A percentile compares a stretch with the other conserved stretches of the same genome.
phyloP scores from a whole-genome alignment of 2,329 filamentous ascomycete genomes.

The Rutstroemia sp. region DNA sequence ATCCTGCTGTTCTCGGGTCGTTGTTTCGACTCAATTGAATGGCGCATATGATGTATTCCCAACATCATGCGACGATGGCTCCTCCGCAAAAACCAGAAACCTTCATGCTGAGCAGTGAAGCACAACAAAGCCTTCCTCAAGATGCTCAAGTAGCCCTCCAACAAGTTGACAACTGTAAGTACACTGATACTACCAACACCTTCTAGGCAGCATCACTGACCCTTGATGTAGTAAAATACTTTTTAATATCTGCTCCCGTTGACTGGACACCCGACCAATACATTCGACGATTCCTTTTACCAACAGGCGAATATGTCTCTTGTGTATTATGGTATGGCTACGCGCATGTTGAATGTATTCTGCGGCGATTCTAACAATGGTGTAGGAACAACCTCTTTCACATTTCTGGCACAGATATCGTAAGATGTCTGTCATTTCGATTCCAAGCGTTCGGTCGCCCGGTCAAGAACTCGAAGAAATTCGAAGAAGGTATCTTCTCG shows the following conservation, averaged over 20 bases:
- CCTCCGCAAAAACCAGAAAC: constrained; percentile 95
- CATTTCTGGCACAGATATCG: constrained; percentile 97
- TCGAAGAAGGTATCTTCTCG: constrained; percentile 98
- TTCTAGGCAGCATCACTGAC: constrained; percentile 16
- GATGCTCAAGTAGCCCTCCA: constrained; percentile 96
- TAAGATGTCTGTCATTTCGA: constrained; percentile 93
- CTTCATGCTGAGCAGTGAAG: constrained; percentile 95
- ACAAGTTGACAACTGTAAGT: constrained; percentile 94
- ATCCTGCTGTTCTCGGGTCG: constrained; percentile 12
- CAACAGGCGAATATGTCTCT: constrained; percentile 97
- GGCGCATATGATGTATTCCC: constrained; percentile 58
- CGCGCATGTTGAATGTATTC: constrained; percentile 11
- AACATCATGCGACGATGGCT: constrained; percentile 77
- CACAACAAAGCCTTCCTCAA: constrained; percentile 90
- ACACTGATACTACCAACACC: background rate
- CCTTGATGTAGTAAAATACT: constrained; percentile 77
- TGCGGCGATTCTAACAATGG: constrained; percentile 23
- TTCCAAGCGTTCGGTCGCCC: constrained; percentile 98
- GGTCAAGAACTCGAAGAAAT: constrained; percentile 99
- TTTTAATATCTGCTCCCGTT: constrained; percentile 95
- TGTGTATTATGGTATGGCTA: constrained; percentile 77
- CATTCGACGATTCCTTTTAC: constrained; percentile 88
- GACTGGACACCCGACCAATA: constrained; percentile 97
- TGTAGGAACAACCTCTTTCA: constrained; percentile 94
- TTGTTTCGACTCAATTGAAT: constrained; percentile 29